Base-by-base conservation (phyloP, 306 rosid species). In the Lagenaria siceraria region DNA sequence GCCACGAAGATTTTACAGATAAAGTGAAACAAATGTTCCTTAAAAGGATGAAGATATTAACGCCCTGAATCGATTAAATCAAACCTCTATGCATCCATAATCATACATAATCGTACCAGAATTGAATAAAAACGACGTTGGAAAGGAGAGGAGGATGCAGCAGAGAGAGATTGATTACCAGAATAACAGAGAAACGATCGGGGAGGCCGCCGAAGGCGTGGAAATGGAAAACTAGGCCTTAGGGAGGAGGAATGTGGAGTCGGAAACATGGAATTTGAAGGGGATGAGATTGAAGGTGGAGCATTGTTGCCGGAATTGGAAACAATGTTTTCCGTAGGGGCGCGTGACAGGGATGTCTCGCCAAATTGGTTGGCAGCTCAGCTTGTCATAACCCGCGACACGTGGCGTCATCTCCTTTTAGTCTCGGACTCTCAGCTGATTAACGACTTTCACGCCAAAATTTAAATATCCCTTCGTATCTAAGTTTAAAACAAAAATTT, bases 221-320 rank as follows among this genome's bases (percentile, higher is more conserved):
- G 61, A 36, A 55, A 55, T 55, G 52, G 78, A 55, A 35, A 13
- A 4, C 3, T 15, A 75, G 52, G 31, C 49, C 4, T 7, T 15
- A 75, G 52, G 31, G 64, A 15, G 49, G 29, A 17, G 48, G 52
- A 74, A 21, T 31, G 13, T 75, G 78, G 43, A 29, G 49, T 11
- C 2, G 42, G 43, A 18, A 75, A 25, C 8, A 13, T 22, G 10
- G 48, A 12, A 52, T 24, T 38, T 52, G 73, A 24, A 33, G 36
- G 29, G 10, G 3, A 24, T 27, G 53, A 70, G 75, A 65, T 38
- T 52, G 53, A 71, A 31, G 79, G 63, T 58, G 60, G 81, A 75
- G 63, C 76, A 83, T 40, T 52, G 83, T 78, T 72, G 55, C 65
- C 65, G 78, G 82, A 62, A 62, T 29, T 7, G 38, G 27, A 77